Conservation (phyloP, 352 stramenopile species). For the Pythium myriotylum region DNA sequence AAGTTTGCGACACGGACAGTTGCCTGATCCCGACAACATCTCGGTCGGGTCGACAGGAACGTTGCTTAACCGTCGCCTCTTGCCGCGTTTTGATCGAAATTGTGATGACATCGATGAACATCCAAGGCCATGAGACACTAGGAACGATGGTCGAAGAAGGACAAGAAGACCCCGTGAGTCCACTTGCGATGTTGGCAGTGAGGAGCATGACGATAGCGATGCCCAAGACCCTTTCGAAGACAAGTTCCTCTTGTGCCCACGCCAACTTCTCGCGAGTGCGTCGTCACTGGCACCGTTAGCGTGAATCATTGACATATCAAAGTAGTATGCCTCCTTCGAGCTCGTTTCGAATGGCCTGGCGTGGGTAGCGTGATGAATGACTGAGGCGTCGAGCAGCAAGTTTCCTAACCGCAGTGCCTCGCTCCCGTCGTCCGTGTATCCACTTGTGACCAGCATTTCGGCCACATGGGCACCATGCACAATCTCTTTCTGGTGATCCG, state of each 20-base stretch:
- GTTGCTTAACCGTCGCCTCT: background rate
- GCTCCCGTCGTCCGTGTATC: slow-evolving; percentile 9
- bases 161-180: background rate
- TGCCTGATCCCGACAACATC: slow-evolving; percentile 7
- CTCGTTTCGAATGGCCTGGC: slow-evolving; percentile 15
- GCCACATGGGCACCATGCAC: background rate
- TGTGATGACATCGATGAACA: background rate
- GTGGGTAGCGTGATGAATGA: slow-evolving; percentile 28
- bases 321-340: slow-evolving; percentile 19
- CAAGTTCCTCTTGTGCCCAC: background rate
- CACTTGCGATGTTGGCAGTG: background rate
- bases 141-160: background rate
- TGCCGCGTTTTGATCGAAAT: background rate
- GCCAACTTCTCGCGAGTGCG: background rate
- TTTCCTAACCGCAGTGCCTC: slow-evolving; percentile 32
- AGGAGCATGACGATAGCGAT: background rate
- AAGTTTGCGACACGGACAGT: slow-evolving; percentile 46
- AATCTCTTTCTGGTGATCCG: background rate
- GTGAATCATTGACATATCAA: slow-evolving; percentile 12
- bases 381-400: slow-evolving; percentile 22
- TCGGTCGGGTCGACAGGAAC: slow-evolving; percentile 15
- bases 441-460: slow-evolving; percentile 7
- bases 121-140: background rate
- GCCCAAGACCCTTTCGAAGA: background rate
- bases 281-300: background rate